Evolutionary conservation across 2,329 filamentous ascomycete species (phyloP), one percentile per base, ranked within the genome.

Genomic region (Aspergillus ustus): DNA sequence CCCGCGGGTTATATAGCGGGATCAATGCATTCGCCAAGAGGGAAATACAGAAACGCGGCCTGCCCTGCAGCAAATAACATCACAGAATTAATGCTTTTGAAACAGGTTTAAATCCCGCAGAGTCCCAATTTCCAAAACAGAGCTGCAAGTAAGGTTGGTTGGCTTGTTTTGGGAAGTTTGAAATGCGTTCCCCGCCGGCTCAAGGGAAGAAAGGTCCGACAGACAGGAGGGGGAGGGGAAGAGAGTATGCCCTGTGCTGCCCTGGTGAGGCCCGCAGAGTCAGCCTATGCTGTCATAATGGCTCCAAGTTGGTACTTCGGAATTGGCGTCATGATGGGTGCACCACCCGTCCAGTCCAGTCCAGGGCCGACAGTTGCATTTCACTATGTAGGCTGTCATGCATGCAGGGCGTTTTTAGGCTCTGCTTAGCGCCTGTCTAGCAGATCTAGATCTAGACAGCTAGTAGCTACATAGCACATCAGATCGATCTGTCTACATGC

Each of bases 1-100:
- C 52, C 52, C 52, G 52, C 52, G 40, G 17, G 19, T 54, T 54
- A 54, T 54, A 54, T 54, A 52, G 34, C 34, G 13, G 8, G 15
- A 15, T 3, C 15, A 40, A 40, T 15, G 34, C 34, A 40, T 15
- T 11, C 34, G 34, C 34, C 34, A 40, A 40, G 34, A 40, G 11
- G 34, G 1, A 40, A 15, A 40, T 13, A 40, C 34, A 13, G 8
- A 40, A 11, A 40, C 8, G 11, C 15, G 13, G 13, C 13, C 8
- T 1, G 11, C 34, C 5, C 9, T 15, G 8, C 11, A 17, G 34
- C 34, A 40, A 40, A 40, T 40, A 15, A 40, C 1, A 40, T 40
- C 34, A 40, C 34, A 40, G 34, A 11, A 40, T 40, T 5, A 11
- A 15, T 40, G 11, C 9, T 40, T 15, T 11, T 40, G 11, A 40